phyloP scores from a whole-genome alignment of 495 filamentous ascomycete species.

The Lineolata rhizophorae region DNA sequence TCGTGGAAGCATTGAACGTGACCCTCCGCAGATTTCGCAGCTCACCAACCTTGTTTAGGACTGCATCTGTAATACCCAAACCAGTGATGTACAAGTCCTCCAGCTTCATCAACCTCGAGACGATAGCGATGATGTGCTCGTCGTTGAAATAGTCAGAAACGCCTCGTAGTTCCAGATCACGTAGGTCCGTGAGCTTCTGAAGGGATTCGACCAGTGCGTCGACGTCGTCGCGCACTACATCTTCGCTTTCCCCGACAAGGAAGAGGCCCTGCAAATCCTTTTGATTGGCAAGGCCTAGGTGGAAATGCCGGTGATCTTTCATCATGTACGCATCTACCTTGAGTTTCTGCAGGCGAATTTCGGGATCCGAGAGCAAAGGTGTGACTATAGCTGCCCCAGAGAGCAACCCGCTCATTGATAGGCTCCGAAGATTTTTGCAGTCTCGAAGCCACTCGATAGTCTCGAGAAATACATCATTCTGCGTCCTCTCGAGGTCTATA shows the following conservation, averaged over 20 bases:
- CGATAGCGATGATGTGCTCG: conserved; percentile 27
- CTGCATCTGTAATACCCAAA: conserved; percentile 28
- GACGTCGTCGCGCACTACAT: conserved; percentile 21
- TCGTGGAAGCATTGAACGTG: conserved; percentile 16
- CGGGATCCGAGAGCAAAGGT: conserved; percentile 28
- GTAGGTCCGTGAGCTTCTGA: conserved; percentile 23
- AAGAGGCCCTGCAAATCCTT: conserved; percentile 22
- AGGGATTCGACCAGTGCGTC: conserved; percentile 27
- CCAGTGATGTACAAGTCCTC: conserved; percentile 33
- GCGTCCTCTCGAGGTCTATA: conserved; percentile 21
- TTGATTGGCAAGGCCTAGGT: conserved; percentile 28
- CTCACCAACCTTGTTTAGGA: conserved; percentile 20
- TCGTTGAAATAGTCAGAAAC: conserved; percentile 32
- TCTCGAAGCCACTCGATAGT: conserved; percentile 30
- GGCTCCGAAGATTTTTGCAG: conserved; percentile 28
- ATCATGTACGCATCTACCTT: conserved; percentile 26
- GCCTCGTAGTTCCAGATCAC: conserved; percentile 27
- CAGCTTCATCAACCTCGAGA: conserved; percentile 25
- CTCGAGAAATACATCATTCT: conserved; percentile 27
- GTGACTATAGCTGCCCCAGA: conserved; percentile 28
- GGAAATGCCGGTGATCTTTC: conserved; percentile 24
- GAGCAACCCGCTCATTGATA: conserved; percentile 29
- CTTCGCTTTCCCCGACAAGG: conserved; percentile 29
- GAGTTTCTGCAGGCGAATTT: conserved; percentile 25
- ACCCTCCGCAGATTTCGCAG: conserved; percentile 14